Percentiles rank a stretch among this genome's conserved stretches.
These are phyloP conservation scores for Silene coronaria DNA, from an alignment of 179 eudicot species.

Conservation along the genomic window DNA sequence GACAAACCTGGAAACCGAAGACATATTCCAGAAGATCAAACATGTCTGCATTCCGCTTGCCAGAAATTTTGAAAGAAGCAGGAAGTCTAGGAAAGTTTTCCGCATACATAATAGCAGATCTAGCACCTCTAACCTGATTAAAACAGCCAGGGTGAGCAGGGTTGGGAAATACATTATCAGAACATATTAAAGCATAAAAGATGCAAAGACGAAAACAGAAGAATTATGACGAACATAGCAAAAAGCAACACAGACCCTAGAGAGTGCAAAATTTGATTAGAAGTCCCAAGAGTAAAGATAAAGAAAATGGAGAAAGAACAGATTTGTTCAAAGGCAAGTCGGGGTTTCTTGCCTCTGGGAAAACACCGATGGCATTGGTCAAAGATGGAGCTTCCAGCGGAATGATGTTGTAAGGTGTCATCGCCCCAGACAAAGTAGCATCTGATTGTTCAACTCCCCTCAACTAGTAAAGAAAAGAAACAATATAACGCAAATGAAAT, in stretches of 20 bases:
- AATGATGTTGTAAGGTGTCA: conserved; percentile 78
- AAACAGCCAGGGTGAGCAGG: conserved; percentile 15
- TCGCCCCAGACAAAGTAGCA: conserved; percentile 63
- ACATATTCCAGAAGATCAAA: conserved; percentile 87
- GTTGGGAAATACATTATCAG: not conserved
- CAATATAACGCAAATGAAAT: not conserved
- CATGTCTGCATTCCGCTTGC: conserved; percentile 74
- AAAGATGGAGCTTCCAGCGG: conserved; percentile 86
- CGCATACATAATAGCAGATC: conserved; percentile 60
- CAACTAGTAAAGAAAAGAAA: conserved; percentile 37
- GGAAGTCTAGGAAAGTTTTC: conserved; percentile 82
- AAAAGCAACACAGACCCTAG: not conserved
- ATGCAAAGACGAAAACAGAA: not conserved
- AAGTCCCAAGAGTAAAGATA: not conserved
- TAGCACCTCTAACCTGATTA: conserved; percentile 77
- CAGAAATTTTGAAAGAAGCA: conserved; percentile 52
- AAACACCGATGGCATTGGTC: conserved; percentile 77
- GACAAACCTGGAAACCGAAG: conserved; percentile 93
- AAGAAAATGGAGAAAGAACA: not conserved
- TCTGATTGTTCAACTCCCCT: conserved; percentile 66
- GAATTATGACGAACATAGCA: not conserved
- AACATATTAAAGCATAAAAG: not conserved
- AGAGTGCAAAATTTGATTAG: not conserved
- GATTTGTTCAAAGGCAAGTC: not conserved
- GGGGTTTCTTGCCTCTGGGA: conserved; percentile 65